Evolutionary conservation across 2,329 filamentous ascomycete species (phyloP).

Genomic region (Phoma sp.): DNA sequence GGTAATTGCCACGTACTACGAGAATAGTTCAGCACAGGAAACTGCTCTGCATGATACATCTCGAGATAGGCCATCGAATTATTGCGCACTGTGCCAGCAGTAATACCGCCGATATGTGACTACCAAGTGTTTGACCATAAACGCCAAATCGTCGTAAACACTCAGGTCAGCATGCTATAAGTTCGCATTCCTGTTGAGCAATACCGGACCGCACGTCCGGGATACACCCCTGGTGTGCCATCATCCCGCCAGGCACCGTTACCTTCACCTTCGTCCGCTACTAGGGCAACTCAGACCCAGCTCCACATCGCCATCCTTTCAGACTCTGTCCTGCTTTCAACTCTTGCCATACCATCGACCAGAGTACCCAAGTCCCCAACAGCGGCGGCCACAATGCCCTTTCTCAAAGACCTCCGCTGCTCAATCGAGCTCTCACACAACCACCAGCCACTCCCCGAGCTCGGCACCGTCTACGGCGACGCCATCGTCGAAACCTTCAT

Average conservation of each 20-base stretch:
- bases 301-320: too few relatives aligned
- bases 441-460: conserved; percentile 56
- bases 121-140: background rate
- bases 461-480: conserved; percentile 59
- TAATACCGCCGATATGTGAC: background rate
- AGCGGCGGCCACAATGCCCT: conserved; percentile 56
- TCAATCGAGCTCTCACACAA: conserved; percentile 58
- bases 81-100: background rate
- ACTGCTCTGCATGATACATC: background rate
- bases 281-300: too few relatives aligned
- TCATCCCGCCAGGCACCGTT: too few relatives aligned
- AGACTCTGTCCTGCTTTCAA: too few relatives aligned
- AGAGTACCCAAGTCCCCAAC: background rate
- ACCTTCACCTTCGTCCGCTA: conserved; percentile 17
- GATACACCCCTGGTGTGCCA: background rate
- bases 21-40: background rate
- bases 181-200: background rate
- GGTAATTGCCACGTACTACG: background rate
- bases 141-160: background rate
- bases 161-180: background rate
- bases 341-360: too few relatives aligned
- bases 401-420: conserved; percentile 61
- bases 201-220: background rate
- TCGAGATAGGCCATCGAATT: background rate
- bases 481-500: conserved; percentile 61